These are phyloP conservation scores for Quercus agrifolia DNA, from an alignment of 306 rosid genomes.

Conservation along the genomic window DNA sequence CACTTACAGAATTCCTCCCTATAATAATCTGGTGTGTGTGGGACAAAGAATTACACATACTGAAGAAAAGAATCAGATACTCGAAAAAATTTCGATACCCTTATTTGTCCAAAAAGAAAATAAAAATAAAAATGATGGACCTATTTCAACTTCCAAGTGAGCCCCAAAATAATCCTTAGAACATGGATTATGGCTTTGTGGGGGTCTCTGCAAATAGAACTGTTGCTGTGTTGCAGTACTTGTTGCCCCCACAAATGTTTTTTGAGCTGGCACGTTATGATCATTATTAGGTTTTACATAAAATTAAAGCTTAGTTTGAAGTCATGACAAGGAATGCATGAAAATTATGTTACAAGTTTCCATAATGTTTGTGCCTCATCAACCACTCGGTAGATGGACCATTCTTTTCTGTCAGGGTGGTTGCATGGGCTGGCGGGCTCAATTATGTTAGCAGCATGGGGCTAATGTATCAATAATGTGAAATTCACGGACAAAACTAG, in stretches of 20 bases:
- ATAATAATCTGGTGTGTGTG: too few relatives aligned
- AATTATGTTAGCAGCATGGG: conserved; percentile 12
- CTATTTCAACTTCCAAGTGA: too few relatives aligned
- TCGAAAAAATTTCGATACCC: fast-evolving
- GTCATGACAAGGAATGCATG: conserved; percentile 12
- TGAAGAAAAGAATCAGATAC: fast-evolving
- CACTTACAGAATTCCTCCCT: fast-evolving
- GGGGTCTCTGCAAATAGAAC: not conserved
- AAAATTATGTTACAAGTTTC: conserved; percentile 36
- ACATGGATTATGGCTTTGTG: too few relatives aligned
- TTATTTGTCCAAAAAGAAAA: too few relatives aligned
- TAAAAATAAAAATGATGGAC: too few relatives aligned
- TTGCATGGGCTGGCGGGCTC: conserved; percentile 20
- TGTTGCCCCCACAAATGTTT: not conserved
- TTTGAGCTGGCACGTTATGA: not conserved
- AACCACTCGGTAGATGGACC: conserved; percentile 45
- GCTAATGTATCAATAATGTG: not conserved
- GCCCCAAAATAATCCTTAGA: too few relatives aligned
- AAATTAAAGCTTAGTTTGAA: conserved; percentile 14
- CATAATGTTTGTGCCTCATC: conserved; percentile 38
- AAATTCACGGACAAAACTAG: too few relatives aligned
- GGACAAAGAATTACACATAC: fast-evolving
- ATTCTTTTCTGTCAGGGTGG: conserved; percentile 4
- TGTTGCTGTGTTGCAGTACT: not conserved
- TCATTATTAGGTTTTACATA: conserved; percentile 16